Evolutionary conservation across 192 early-diverging fungal species (phyloP).

Genomic region (Gryganskiella cystojenkinii): DNA sequence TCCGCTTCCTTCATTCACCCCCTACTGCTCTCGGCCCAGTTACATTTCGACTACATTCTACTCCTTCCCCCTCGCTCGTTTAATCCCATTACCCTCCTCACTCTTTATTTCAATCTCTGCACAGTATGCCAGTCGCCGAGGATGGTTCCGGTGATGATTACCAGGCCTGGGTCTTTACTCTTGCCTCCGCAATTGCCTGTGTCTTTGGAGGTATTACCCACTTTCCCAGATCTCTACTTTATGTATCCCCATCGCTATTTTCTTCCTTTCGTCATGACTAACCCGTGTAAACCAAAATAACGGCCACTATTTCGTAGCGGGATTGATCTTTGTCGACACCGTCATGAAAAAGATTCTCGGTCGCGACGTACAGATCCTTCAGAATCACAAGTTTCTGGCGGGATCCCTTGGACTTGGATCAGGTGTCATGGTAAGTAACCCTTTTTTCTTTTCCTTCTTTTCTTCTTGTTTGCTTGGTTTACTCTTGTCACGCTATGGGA

Average conservation of each 20-base stretch:
- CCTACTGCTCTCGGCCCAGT: background rate
- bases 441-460: background rate
- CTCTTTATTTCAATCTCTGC: background rate
- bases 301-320: slow-evolving; percentile 30
- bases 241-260: background rate
- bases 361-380: slow-evolving; percentile 33
- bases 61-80: background rate
- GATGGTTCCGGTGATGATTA: slow-evolving; percentile 16
- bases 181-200: slow-evolving; percentile 54
- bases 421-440: slow-evolving; percentile 52
- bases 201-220: slow-evolving; percentile 60
- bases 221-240: background rate
- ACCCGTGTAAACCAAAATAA: background rate
- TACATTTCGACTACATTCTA: too few species aligned
- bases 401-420: slow-evolving; percentile 54
- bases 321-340: slow-evolving; percentile 51
- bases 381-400: slow-evolving; percentile 53
- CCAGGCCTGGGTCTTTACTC: slow-evolving; percentile 52
- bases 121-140: background rate
- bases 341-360: slow-evolving; percentile 38
- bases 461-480: too few species aligned
- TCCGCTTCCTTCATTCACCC: background rate
- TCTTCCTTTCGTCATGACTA: background rate
- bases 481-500: too few species aligned
- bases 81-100: background rate